phyloP scores from a whole-genome alignment of 1,284 basidiomycete genomes.

The Mrakiaceae sp. region DNA sequence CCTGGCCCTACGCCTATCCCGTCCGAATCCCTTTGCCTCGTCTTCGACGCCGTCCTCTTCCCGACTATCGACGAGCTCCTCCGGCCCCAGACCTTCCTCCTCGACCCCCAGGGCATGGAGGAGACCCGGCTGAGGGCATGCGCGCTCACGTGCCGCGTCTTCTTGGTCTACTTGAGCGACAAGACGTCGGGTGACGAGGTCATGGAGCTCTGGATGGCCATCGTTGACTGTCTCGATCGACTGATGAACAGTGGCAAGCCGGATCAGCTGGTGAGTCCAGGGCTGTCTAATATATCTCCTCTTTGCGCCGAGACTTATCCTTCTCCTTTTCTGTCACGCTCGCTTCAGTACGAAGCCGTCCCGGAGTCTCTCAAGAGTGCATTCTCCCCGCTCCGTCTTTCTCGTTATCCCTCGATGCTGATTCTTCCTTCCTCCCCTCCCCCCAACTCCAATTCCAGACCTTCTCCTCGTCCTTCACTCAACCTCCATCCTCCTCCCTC shows the following conservation, averaged over 20 bases:
- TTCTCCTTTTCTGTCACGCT: neutral
- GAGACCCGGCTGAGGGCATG: conserved; percentile 82
- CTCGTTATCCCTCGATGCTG: too few species aligned
- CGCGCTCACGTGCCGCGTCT: conserved; percentile 82
- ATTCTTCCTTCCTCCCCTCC: too few species aligned
- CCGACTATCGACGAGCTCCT: conserved; percentile 85
- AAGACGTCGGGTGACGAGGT: conserved; percentile 47
- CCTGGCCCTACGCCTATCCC: conserved; percentile 52
- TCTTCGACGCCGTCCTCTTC: conserved; percentile 85
- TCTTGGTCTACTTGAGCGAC: conserved; percentile 81
- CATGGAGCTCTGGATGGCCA: conserved; percentile 65
- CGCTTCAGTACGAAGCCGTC: conserved; percentile 73
- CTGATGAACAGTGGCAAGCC: conserved; percentile 74
- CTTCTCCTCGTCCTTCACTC: conserved; percentile 93
- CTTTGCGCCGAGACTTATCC: conserved; percentile 4
- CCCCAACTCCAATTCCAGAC: conserved; percentile 30
- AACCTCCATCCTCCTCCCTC: conserved; percentile 61
- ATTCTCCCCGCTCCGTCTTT: too few species aligned
- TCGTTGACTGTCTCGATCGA: conserved; percentile 81
- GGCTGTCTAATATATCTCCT: neutral
- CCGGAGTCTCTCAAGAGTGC: conserved; percentile 83
- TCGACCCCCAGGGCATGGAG: conserved; percentile 74
- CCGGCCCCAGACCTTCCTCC: conserved; percentile 65
- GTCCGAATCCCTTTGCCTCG: conserved; percentile 52
- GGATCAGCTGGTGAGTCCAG: conserved; percentile 65